Evolutionary conservation across 148 eudicot species (phyloP), one percentile per base, ranked within the genome.

Genomic region (Camellia lanceoleosa): DNA sequence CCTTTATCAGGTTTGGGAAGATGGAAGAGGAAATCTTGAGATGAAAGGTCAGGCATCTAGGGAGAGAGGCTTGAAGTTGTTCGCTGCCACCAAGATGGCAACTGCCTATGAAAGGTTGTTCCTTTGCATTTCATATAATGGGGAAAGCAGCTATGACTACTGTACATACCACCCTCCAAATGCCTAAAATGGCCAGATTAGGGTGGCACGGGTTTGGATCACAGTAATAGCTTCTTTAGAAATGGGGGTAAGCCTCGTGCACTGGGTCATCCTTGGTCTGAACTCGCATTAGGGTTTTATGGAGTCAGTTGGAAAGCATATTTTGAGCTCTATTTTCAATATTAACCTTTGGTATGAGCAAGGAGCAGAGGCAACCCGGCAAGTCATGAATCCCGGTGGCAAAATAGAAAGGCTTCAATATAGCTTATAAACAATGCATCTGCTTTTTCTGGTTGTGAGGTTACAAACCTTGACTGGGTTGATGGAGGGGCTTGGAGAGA

Each of bases 41-140:
- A 61, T 80, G 80, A 89, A 86, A 81, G 91, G 91, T 51, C 43
- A 66, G 66, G 52, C 79, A 68, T 85, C 80, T 56, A 84, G 89
- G 68, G 79, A 86, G 42, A 74, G 91, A 51, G 87, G 87, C 3
- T 58, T 86, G 62, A 78, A 71, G 65, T 44, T 89, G 73, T 89
- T 89, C 78, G 86, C 89, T 55, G 89, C 91, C 43, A 82, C 80
- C 30, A 89, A 89, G 63, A 89, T 89, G 91, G 88, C 86, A 19
- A 83, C 82, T 74, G 88, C 88, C 8, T 89, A 89, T 78, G 91
- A 89, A 63, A 85, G 89, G 71, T 63, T 89, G n/a, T 89, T 89
- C 72, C 81, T 86, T 64, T 88, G 91, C 77, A 84, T 88, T 43
- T 75, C 91, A 47, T 56, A 74, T 76, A 74, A 76, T 42, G 20